Conservation (phyloP, 2,329 filamentous ascomycete genomes). For the Aspergillus proliferans region DNA sequence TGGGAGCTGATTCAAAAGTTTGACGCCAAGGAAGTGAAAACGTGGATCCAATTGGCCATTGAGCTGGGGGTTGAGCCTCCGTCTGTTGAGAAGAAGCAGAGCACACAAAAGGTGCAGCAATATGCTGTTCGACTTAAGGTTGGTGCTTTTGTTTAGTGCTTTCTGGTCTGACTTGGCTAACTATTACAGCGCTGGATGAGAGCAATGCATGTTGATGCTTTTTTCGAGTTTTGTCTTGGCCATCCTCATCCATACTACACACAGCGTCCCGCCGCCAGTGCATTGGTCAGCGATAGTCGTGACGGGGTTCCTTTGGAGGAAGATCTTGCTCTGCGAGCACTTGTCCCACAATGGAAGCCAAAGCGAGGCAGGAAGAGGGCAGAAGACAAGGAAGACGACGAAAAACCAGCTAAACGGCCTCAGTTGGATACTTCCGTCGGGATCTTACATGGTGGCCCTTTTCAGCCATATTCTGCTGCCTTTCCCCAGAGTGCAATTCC, state of each 20-base stretch:
- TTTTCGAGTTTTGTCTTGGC: slow-evolving; percentile 81
- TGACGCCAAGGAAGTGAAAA: slow-evolving; percentile 78
- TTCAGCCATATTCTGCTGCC: slow-evolving; percentile 40
- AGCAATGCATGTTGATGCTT: slow-evolving; percentile 89
- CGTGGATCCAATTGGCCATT: slow-evolving; percentile 82
- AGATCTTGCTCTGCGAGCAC: slow-evolving; percentile 76
- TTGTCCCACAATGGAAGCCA: slow-evolving; percentile 67
- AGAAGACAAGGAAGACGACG: slow-evolving; percentile 57
- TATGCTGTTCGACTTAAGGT: slow-evolving; percentile 91
- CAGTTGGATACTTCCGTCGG: slow-evolving; percentile 53
- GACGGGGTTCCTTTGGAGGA: slow-evolving; percentile 83
- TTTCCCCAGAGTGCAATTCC: slow-evolving; percentile 49
- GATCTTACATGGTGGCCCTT: slow-evolving; percentile 37
- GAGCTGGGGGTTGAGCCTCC: slow-evolving; percentile 85
- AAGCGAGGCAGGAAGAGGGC: slow-evolving; percentile 58
- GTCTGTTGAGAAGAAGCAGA: slow-evolving; percentile 74
- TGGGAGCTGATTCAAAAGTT: slow-evolving; percentile 74
- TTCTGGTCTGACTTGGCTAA: slow-evolving; percentile 5
- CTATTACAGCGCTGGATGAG: slow-evolving; percentile 77
- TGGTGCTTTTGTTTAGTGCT: slow-evolving; percentile 15
- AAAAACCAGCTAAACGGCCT: slow-evolving; percentile 51
- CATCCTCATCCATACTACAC: slow-evolving; percentile 75
- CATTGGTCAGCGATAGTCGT: slow-evolving; percentile 59
- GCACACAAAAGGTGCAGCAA: slow-evolving; percentile 88
- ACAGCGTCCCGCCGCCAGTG: slow-evolving; percentile 61